These are phyloP conservation scores for Castanea sativa DNA, from an alignment of 306 rosid species.

Conservation along the genomic window DNA sequence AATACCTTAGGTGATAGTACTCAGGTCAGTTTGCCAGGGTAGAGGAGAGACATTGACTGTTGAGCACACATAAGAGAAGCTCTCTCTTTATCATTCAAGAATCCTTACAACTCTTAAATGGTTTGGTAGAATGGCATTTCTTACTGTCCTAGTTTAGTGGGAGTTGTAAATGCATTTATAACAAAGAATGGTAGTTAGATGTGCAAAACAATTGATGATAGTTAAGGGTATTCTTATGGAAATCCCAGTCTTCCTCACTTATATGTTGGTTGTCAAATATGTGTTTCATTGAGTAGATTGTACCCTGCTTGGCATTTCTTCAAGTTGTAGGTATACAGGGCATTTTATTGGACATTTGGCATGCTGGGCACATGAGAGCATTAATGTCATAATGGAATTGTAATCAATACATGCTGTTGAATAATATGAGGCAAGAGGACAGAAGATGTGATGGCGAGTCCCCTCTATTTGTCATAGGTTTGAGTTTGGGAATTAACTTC, in stretches of 20 bases:
- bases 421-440: too few species aligned
- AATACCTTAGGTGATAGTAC: too few species aligned
- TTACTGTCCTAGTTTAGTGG: too few species aligned
- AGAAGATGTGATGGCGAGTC: too few species aligned
- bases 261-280: not conserved
- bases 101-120: not conserved
- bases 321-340: not conserved
- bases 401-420: not conserved
- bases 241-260: not conserved
- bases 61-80: not conserved
- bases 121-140: not conserved
- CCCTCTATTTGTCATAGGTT: too few species aligned
- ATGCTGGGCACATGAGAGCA: not conserved
- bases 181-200: too few species aligned
- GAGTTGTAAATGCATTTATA: too few species aligned
- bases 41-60: not conserved
- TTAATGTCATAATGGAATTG: not conserved
- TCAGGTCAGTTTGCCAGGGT: too few species aligned
- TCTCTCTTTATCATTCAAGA: not conserved
- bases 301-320: not conserved
- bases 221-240: too few species aligned
- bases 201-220: too few species aligned
- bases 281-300: not conserved
- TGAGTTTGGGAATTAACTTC: too few species aligned
- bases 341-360: too few species aligned